Conservation (phyloP, 2,329 filamentous ascomycete species). For the Nothopassalora personata region DNA sequence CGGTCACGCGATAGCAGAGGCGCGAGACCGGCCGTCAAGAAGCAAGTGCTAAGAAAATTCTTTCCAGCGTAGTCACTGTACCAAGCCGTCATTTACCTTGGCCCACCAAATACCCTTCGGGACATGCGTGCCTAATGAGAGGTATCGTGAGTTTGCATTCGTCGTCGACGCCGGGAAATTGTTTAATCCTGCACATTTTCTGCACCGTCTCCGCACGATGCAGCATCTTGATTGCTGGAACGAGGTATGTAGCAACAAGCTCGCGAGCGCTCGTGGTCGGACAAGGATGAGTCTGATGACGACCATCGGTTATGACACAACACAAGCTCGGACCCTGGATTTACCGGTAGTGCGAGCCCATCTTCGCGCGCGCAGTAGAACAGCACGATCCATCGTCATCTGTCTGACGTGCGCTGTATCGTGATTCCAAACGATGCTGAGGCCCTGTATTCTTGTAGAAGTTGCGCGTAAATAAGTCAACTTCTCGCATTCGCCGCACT, state of each 20-base stretch:
- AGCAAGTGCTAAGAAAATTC: slow-evolving; percentile 3
- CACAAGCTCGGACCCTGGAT: no score
- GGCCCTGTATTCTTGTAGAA: no score
- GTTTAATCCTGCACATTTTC: not conserved
- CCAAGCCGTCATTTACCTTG: slow-evolving; percentile 2
- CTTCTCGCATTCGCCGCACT: no score
- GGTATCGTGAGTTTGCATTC: slow-evolving; percentile 1
- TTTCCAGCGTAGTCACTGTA: not conserved
- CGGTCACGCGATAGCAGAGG: slow-evolving; percentile 5
- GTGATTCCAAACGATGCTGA: no score
- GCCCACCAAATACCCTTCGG: not conserved
- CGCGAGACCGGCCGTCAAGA: slow-evolving; percentile 4
- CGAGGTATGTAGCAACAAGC: slow-evolving; percentile 7
- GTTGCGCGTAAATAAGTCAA: no score
- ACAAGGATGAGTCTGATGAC: not conserved
- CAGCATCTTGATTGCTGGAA: slow-evolving; percentile 1
- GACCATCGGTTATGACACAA: no score
- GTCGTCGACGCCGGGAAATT: not conserved
- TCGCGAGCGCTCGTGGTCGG: not conserved
- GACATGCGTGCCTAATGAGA: not conserved
- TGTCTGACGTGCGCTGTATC: no score
- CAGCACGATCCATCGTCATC: not conserved
- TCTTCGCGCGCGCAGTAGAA: not conserved
- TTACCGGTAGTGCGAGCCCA: not conserved
- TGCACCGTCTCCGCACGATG: not conserved